Evolutionary conservation across 2,329 filamentous ascomycete species (phyloP).

Genomic region (Penicillium freii): DNA sequence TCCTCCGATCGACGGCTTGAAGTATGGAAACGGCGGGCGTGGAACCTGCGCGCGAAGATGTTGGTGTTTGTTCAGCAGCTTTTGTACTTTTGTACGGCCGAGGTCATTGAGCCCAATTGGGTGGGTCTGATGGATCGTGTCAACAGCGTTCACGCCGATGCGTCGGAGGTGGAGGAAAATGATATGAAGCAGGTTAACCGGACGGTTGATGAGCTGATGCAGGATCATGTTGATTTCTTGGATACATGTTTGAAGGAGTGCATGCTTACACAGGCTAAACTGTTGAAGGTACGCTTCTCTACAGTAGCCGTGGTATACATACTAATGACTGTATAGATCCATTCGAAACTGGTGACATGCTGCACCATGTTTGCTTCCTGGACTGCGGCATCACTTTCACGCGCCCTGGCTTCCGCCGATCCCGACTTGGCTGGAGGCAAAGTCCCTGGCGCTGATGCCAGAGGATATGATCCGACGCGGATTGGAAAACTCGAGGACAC

Average conservation of each 20-base stretch:
- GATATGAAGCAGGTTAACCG: constrained; percentile 56
- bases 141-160: constrained; percentile 54
- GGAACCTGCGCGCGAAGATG: constrained; percentile 91
- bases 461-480: constrained; percentile 56
- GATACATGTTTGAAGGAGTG: constrained; percentile 98
- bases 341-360: constrained; percentile 94
- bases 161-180: constrained; percentile 38
- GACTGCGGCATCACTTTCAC: constrained; percentile 73
- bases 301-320: not conserved
- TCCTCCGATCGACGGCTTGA: constrained; percentile 72
- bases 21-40: constrained; percentile 88
- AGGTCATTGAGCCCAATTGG: constrained; percentile 99
- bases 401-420: constrained; percentile 80
- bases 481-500: constrained; percentile 81
- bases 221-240: constrained; percentile 96
- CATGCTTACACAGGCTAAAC: constrained; percentile 96
- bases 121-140: constrained; percentile 86
- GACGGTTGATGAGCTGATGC: constrained; percentile 97
- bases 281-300: constrained; percentile 67
- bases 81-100: constrained; percentile 92
- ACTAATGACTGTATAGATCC: constrained; percentile 62
- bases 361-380: constrained; percentile 93
- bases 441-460: constrained; percentile 32
- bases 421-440: constrained; percentile 61
- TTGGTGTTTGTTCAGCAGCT: constrained; percentile 95